phyloP scores from a whole-genome alignment of 352 stramenopile genomes.

The Phytophthora capsici region DNA sequence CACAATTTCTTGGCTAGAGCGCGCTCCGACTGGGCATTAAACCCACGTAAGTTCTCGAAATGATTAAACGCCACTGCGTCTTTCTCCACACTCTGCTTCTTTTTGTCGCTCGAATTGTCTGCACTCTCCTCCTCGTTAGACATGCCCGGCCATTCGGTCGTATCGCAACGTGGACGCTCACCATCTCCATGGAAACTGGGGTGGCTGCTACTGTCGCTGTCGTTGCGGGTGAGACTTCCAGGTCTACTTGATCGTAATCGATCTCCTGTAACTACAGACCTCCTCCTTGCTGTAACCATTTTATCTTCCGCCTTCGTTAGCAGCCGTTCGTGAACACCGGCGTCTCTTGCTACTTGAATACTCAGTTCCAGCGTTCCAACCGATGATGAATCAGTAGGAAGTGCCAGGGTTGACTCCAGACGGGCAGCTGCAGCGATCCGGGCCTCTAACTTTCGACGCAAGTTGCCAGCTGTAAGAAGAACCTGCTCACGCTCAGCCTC shows the following conservation, averaged over 20 bases:
- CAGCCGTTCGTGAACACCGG: slow-evolving; percentile 64
- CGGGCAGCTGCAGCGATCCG: slow-evolving; percentile 53
- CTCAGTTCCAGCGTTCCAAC: slow-evolving; percentile 59
- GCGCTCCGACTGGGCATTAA: slow-evolving; percentile 55
- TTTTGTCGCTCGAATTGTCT: slow-evolving; percentile 42
- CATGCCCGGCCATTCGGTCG: slow-evolving; percentile 49
- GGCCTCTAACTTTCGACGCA: slow-evolving; percentile 57
- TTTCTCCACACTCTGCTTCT: slow-evolving; percentile 44
- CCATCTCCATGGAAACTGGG: slow-evolving; percentile 17
- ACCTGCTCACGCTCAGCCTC: slow-evolving; percentile 44
- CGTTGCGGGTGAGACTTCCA: slow-evolving; percentile 27
- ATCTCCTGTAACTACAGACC: slow-evolving; percentile 26
- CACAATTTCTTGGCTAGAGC: slow-evolving; percentile 56
- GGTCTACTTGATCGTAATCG: slow-evolving; percentile 32
- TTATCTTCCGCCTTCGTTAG: slow-evolving; percentile 72
- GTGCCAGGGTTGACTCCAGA: slow-evolving; percentile 51
- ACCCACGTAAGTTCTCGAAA: slow-evolving; percentile 71
- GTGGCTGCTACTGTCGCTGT: slow-evolving; percentile 41
- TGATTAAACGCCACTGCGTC: slow-evolving; percentile 68
- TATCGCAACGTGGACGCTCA: slow-evolving; percentile 45
- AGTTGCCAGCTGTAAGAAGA: slow-evolving; percentile 48
- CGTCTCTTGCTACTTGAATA: slow-evolving; percentile 64
- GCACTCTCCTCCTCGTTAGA: slow-evolving; percentile 36
- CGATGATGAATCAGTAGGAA: slow-evolving; percentile 52
- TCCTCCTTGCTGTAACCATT: slow-evolving; percentile 39